Conservation (phyloP, 768 basidiomycete genomes). For the Cubamyces sp. region DNA sequence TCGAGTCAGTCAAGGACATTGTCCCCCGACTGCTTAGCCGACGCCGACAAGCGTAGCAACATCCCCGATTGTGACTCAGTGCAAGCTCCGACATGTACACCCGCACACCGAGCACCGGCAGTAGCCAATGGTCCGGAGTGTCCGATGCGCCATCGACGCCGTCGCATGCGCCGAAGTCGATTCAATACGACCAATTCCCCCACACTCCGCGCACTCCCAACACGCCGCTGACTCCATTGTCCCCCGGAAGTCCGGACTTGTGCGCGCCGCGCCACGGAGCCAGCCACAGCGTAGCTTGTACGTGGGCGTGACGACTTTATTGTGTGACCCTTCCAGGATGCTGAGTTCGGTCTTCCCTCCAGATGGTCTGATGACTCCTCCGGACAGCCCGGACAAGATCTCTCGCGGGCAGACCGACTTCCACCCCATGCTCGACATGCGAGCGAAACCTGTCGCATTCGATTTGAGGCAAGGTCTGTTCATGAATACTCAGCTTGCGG, state of each 20-base stretch:
- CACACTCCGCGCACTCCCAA: slow-evolving; percentile 21
- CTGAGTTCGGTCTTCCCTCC: slow-evolving; percentile 8
- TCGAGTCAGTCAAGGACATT: slow-evolving; percentile 5
- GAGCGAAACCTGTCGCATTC: slow-evolving; percentile 7
- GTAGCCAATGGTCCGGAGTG: slow-evolving; percentile 2
- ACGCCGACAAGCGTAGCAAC: background rate
- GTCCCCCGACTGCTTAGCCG: slow-evolving; percentile 1
- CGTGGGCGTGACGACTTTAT: slow-evolving; percentile 16
- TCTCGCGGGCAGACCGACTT: slow-evolving; percentile 12
- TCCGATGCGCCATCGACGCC: slow-evolving; percentile 24
- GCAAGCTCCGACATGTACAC: slow-evolving; percentile 13
- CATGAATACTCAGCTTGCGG: background rate
- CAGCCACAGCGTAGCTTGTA: slow-evolving; percentile 15
- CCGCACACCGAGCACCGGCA: slow-evolving; percentile 19
- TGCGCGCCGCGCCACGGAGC: slow-evolving; percentile 10
- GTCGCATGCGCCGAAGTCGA: slow-evolving; percentile 25
- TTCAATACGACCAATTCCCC: slow-evolving; percentile 17
- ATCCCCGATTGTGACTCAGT: background rate
- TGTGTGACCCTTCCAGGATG: slow-evolving; percentile 14
- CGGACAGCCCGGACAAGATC: slow-evolving; percentile 21
- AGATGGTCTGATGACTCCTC: slow-evolving; percentile 31
- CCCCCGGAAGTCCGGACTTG: slow-evolving; percentile 12
- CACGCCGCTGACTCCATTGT: slow-evolving; percentile 7
- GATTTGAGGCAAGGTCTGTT: slow-evolving; percentile 13
- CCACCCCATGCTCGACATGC: slow-evolving; percentile 16